Percentiles rank a stretch among this genome's conserved stretches.
These are phyloP conservation scores for Amylocarpus encephaloides DNA, from an alignment of 2,329 filamentous ascomycete species.

Conservation along the genomic window DNA sequence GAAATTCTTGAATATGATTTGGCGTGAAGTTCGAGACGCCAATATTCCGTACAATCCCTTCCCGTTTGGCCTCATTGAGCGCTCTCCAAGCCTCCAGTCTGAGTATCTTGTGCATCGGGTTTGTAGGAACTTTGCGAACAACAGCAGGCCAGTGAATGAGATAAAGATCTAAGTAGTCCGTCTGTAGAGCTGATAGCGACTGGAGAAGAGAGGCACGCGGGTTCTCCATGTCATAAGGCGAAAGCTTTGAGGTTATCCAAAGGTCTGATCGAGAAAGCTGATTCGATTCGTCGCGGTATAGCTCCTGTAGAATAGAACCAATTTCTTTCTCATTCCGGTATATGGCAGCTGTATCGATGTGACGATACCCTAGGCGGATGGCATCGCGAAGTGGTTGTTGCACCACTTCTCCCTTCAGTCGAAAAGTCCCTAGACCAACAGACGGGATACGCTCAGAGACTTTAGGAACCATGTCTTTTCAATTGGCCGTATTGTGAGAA, in stretches of 20 bases:
- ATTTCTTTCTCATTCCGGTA: conserved; percentile 19
- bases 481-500: neutral
- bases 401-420: conserved; percentile 12
- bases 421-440: conserved; percentile 14
- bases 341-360: conserved; percentile 20
- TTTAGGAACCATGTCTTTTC: neutral
- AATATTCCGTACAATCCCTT: conserved; percentile 68
- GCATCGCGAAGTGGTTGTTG: conserved; percentile 15
- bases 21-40: conserved; percentile 81
- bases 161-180: conserved; percentile 62
- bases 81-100: conserved; percentile 60
- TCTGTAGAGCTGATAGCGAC: conserved; percentile 52
- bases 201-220: conserved; percentile 45
- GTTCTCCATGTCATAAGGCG: conserved; percentile 4
- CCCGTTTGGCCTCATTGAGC: conserved; percentile 59
- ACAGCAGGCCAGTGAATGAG: conserved; percentile 64
- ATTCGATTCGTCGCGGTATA: neutral
- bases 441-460: neutral
- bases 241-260: conserved; percentile 23
- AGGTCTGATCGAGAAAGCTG: conserved; percentile 8
- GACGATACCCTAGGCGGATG: conserved; percentile 19
- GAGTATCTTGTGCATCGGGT: conserved; percentile 48
- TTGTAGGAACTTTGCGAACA: conserved; percentile 37
- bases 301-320: conserved; percentile 7
- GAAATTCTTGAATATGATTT: conserved; percentile 67